A percentile compares a stretch with the other conserved stretches of the same genome.
phyloP scores from a whole-genome alignment of 176 grass and related monocot species.

The Triticum turgidum region DNA sequence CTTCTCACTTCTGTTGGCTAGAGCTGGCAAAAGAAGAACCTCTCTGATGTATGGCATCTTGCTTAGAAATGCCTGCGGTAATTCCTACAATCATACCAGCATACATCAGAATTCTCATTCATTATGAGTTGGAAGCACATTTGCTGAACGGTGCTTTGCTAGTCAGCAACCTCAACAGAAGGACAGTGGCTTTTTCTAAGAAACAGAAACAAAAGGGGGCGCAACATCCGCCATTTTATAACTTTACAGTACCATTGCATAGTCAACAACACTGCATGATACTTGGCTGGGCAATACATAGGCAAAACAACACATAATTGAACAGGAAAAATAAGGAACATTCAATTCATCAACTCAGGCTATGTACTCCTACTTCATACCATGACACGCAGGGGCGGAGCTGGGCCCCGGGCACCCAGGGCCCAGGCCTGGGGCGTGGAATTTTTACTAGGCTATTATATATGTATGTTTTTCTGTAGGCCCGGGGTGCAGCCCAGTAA shows the following conservation, averaged over 20 bases:
- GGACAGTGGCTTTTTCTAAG: background rate
- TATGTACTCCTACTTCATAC: background rate
- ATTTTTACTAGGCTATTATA: too few relatives aligned
- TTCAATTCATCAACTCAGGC: constrained; percentile 2
- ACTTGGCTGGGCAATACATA: background rate
- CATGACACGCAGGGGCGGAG: too few relatives aligned
- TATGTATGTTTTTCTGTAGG: too few relatives aligned
- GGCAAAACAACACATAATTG: background rate
- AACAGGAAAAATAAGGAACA: constrained; percentile 21
- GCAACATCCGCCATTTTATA: background rate
- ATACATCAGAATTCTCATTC: background rate
- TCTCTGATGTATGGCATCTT: constrained; percentile 91
- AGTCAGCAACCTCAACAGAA: background rate
- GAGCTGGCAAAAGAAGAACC: constrained; percentile 71
- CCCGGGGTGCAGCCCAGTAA: too few relatives aligned
- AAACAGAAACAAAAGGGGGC: background rate
- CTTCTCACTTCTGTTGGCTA: constrained; percentile 75
- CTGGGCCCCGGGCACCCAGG: too few relatives aligned
- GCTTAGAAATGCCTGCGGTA: constrained; percentile 74
- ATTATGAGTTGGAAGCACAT: constrained; percentile 3
- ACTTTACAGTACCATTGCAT: background rate
- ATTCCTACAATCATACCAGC: constrained; percentile 52
- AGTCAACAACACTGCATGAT: background rate
- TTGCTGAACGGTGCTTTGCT: background rate
- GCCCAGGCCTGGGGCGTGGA: too few relatives aligned